Conservation (phyloP, 2,329 filamentous ascomycete species). For the Dactylellina haptotyla region DNA sequence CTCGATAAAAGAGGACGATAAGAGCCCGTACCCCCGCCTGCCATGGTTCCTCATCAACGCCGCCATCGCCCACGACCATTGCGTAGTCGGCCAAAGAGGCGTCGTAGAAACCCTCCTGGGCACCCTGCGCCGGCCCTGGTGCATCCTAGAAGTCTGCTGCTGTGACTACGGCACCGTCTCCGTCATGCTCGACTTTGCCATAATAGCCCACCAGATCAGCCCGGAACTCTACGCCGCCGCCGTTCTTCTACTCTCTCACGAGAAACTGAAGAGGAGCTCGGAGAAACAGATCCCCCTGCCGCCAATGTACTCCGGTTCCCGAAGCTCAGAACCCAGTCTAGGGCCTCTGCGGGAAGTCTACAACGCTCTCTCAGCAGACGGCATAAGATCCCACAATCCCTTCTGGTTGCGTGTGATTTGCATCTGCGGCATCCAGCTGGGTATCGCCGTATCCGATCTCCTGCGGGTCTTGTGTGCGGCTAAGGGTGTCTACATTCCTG, state of each 20-base stretch:
- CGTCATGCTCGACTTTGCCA: slow-evolving; percentile 18
- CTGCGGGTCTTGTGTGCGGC: slow-evolving; percentile 21
- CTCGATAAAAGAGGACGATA: neutral
- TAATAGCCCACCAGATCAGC: slow-evolving; percentile 5
- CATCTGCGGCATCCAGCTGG: slow-evolving; percentile 34
- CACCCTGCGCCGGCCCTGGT: slow-evolving; percentile 37
- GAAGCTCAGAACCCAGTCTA: slow-evolving; percentile 8
- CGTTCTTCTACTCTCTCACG: slow-evolving; percentile 25
- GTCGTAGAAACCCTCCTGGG: slow-evolving; percentile 22
- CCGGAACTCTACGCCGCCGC: slow-evolving; percentile 30
- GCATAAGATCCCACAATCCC: slow-evolving; percentile 34
- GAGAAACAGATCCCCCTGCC: slow-evolving; percentile 5
- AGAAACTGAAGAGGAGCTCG: slow-evolving; percentile 5
- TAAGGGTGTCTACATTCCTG: slow-evolving; percentile 22
- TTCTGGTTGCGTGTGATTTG: slow-evolving; percentile 46
- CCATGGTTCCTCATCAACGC: slow-evolving; percentile 47
- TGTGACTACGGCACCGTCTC: slow-evolving; percentile 23
- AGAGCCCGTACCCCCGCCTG: slow-evolving; percentile 9
- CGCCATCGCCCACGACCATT: slow-evolving; percentile 18
- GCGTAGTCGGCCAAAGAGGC: slow-evolving; percentile 22
- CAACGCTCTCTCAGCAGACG: slow-evolving; percentile 16
- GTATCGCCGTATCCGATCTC: slow-evolving; percentile 35
- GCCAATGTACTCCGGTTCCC: neutral
- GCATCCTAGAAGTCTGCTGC: slow-evolving; percentile 43
- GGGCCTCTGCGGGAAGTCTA: slow-evolving; percentile 17